phyloP scores from a whole-genome alignment of 2,329 filamentous ascomycete genomes.

The Erysiphe pulchra region DNA sequence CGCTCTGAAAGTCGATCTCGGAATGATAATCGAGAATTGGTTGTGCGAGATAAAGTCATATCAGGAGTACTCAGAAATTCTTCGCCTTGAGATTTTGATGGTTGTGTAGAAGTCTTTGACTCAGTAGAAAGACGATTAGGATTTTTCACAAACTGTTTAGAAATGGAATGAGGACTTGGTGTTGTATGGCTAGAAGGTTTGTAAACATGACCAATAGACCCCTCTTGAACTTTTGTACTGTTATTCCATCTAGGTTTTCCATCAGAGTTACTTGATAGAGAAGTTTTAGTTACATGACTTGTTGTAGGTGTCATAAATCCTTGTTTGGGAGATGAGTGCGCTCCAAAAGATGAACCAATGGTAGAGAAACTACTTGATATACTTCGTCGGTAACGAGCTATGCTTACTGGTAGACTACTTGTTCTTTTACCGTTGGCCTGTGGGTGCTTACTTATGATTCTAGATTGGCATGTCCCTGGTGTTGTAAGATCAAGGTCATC shows the following conservation, averaged over 20 bases:
- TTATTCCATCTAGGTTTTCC: conserved; percentile 48
- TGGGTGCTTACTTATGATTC: conserved; percentile 7
- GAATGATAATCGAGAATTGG: conserved; percentile 19
- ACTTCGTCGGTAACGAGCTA: conserved; percentile 15
- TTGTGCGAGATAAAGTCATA: conserved; percentile 10
- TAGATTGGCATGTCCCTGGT: conserved; percentile 3
- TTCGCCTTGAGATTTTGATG: conserved; percentile 6
- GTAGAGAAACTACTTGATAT: conserved; percentile 14
- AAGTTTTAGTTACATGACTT: conserved; percentile 19
- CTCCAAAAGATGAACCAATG: conserved; percentile 15
- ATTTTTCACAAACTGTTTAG: background rate
- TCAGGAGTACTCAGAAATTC: conserved; percentile 9
- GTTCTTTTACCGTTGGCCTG: conserved; percentile 16
- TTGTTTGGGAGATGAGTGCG: conserved; percentile 15
- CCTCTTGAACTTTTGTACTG: conserved; percentile 35
- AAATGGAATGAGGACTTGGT: conserved; percentile 2
- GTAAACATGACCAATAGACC: conserved; percentile 43
- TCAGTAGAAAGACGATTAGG: conserved; percentile 6
- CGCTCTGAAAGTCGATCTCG: conserved; percentile 21
- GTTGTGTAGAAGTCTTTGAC: conserved; percentile 13
- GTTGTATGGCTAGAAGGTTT: conserved; percentile 25
- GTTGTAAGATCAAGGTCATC: conserved; percentile 13
- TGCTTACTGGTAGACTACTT: conserved; percentile 17
- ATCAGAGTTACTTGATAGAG: conserved; percentile 19
- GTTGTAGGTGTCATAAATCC: conserved; percentile 25